phyloP scores from a whole-genome alignment of 441 rosid genomes.

The Melastoma candidum region DNA sequence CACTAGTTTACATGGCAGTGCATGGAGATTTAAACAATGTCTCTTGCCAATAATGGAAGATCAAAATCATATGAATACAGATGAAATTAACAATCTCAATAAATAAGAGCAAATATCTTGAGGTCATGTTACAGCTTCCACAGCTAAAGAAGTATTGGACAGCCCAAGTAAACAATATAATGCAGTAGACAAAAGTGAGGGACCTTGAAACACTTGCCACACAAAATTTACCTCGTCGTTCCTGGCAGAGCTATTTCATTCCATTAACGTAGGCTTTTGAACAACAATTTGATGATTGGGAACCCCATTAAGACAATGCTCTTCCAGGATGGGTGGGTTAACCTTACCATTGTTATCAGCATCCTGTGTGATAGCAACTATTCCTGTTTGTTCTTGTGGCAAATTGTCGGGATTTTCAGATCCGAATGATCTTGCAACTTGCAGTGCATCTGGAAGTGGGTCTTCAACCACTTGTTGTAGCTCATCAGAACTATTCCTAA shows the following conservation, averaged over 20 bases:
- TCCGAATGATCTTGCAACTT: slow-evolving; percentile 19
- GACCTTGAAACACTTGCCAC: background rate
- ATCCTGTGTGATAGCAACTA: slow-evolving; percentile 6
- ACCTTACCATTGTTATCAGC: background rate
- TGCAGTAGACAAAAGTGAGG: background rate
- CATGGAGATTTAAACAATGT: too few relatives aligned
- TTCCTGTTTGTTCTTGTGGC: background rate
- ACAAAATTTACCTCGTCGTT: slow-evolving; percentile 32
- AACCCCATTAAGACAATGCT: slow-evolving; percentile 11
- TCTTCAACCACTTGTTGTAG: slow-evolving; percentile 29
- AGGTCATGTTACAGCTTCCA: too few relatives aligned
- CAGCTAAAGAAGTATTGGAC: too few relatives aligned
- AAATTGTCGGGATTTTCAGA: slow-evolving; percentile 6
- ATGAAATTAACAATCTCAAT: too few relatives aligned
- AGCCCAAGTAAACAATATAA: background rate
- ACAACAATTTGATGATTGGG: slow-evolving; percentile 17
- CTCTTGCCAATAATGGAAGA: too few relatives aligned
- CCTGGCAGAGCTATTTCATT: slow-evolving; percentile 34
- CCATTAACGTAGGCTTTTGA: slow-evolving; percentile 35
- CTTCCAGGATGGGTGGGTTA: slow-evolving; percentile 12
- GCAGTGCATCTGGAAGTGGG: slow-evolving; percentile 41
- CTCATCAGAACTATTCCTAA: slow-evolving; percentile 28
- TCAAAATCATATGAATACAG: too few relatives aligned
- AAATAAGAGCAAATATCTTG: too few relatives aligned
- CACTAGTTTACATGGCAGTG: too few relatives aligned